Evolutionary conservation across 306 rosid genomes (phyloP).

Genomic region (Mimosa pudica): DNA sequence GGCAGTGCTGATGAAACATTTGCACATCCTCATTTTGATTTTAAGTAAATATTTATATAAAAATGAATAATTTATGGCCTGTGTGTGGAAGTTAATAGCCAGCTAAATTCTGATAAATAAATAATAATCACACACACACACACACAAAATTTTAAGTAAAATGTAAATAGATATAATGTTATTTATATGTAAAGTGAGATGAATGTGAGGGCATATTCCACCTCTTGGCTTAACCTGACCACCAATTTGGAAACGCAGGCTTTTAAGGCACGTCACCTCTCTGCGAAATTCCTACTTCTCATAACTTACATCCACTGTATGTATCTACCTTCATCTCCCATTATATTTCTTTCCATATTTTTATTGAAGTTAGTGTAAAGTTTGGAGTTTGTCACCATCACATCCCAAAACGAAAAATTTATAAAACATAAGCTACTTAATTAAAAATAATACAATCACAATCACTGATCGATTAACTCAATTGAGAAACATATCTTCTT

Average conservation of each 20-base stretch:
- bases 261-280: conserved; percentile 11
- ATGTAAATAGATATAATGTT: background rate
- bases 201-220: background rate
- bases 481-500: background rate
- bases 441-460: background rate
- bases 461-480: background rate
- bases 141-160: background rate
- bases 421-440: background rate
- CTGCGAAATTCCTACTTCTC: background rate
- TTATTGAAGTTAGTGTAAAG: background rate
- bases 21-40: background rate
- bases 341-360: background rate
- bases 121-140: background rate
- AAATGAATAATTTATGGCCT: too few species aligned
- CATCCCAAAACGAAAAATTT: background rate
- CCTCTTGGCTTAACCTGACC: background rate
- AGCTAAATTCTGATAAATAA: background rate
- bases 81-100: background rate
- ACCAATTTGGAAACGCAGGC: background rate
- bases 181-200: background rate
- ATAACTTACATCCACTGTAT: background rate
- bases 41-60: too few species aligned
- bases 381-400: background rate
- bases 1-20: background rate
- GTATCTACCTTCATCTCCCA: background rate